These are phyloP conservation scores for Erythrophleum fordii DNA, from an alignment of 306 rosid genomes.

Conservation along the genomic window DNA sequence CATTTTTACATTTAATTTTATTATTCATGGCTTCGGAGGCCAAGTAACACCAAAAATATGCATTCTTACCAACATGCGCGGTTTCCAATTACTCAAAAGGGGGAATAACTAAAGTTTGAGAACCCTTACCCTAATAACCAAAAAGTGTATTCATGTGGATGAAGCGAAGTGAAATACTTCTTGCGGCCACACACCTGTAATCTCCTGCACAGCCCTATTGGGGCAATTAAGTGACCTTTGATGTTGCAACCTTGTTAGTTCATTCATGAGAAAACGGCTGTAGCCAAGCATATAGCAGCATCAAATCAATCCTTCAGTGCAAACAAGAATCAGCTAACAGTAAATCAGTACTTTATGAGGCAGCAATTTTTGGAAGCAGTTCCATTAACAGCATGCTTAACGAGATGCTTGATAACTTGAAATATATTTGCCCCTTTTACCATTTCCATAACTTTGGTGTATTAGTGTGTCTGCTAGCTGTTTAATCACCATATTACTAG, in stretches of 20 bases:
- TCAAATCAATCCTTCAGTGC: not conserved
- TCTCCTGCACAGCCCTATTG: no score
- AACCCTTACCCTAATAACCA: not conserved
- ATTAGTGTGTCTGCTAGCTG: not conserved
- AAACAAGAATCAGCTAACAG: not conserved
- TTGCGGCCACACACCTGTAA: not conserved
- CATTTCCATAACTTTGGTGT: not conserved
- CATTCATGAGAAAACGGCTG: not conserved
- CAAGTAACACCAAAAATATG: not conserved
- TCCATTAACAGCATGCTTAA: not conserved
- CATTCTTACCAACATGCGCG: not conserved
- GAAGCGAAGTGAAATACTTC: not conserved
- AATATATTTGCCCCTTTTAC: not conserved
- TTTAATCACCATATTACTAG: slow-evolving; percentile 22
- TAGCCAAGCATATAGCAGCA: not conserved
- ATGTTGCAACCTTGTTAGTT: not conserved
- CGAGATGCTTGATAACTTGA: not conserved
- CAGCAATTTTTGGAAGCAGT: not conserved
- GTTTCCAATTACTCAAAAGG: no score
- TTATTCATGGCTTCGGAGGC: not conserved
- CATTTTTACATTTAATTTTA: no score
- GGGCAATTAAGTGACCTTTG: not conserved
- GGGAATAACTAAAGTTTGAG: not conserved
- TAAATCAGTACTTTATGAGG: not conserved
- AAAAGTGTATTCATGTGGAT: not conserved